Conservation (phyloP, 176 grass and related monocot genomes). For the Zoysia pacifica region DNA sequence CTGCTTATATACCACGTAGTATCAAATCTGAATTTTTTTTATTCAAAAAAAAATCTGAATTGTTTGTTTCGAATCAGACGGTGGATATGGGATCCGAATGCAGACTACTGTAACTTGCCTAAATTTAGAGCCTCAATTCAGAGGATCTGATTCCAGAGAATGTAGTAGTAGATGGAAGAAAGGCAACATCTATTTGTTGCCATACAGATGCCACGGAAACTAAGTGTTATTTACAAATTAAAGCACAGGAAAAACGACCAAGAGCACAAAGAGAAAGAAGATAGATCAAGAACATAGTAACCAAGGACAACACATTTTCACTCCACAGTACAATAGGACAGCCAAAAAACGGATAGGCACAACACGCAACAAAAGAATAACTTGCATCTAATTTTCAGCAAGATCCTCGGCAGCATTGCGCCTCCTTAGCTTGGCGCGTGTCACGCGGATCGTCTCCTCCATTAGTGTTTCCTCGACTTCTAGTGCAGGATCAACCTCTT, state of each 20-base stretch:
- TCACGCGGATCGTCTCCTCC: slow-evolving; percentile 83
- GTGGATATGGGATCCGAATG: too few species aligned
- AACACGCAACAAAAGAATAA: slow-evolving; percentile 38
- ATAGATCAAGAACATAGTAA: slow-evolving; percentile 19
- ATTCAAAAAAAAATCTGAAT: too few species aligned
- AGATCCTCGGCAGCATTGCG: slow-evolving; percentile 45
- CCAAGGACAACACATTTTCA: slow-evolving; percentile 17
- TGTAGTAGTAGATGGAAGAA: too few species aligned
- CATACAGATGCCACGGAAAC: slow-evolving; percentile 36
- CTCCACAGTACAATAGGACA: slow-evolving; percentile 37
- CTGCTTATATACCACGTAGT: too few species aligned
- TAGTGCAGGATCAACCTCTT: slow-evolving; percentile 36
- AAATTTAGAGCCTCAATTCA: too few species aligned
- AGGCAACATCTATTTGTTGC: too few species aligned
- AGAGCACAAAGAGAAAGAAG: not conserved
- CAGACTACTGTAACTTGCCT: too few species aligned
- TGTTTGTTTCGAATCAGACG: too few species aligned
- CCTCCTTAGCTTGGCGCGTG: slow-evolving; percentile 73
- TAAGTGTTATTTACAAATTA: slow-evolving; percentile 48
- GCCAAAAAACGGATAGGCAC: slow-evolving; percentile 30
- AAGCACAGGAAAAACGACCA: slow-evolving; percentile 19
- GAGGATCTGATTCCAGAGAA: too few species aligned
- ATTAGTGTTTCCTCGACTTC: slow-evolving; percentile 64
- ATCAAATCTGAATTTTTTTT: too few species aligned
- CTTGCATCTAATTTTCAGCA: slow-evolving; percentile 44